These are phyloP conservation scores for Myxozyma vanderwaltii DNA, from an alignment of 805 yeast species.

Conservation along the genomic window DNA sequence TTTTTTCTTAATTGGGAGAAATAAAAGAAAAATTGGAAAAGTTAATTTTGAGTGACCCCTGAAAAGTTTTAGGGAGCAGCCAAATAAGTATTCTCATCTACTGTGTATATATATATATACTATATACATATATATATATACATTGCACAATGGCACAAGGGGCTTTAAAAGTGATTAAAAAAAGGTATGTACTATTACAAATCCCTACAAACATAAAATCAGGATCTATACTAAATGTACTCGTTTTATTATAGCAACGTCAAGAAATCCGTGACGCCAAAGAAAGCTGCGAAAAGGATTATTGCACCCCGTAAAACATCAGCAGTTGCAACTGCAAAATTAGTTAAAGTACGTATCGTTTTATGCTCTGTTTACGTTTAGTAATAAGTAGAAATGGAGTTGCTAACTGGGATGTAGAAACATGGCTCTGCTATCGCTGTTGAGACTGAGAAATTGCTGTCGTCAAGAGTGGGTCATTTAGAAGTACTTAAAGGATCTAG, in stretches of 20 bases:
- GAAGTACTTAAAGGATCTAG: slow-evolving; percentile 90
- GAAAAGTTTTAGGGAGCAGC: slow-evolving; percentile 4
- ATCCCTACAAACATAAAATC: neutral
- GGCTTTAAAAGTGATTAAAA: slow-evolving; percentile 38
- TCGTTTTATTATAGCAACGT: slow-evolving; percentile 10
- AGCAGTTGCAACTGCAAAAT: slow-evolving; percentile 53
- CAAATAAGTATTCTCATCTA: neutral
- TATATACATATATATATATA: neutral
- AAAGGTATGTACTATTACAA: slow-evolving; percentile 22
- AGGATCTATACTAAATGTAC: too few species aligned
- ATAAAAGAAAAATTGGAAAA: neutral
- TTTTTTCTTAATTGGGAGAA: neutral
- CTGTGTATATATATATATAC: neutral
- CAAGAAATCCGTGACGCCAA: slow-evolving; percentile 37
- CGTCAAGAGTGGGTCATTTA: slow-evolving; percentile 90
- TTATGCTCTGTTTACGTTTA: neutral
- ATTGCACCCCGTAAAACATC: slow-evolving; percentile 66
- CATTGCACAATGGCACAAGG: slow-evolving; percentile 44
- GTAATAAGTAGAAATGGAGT: neutral
- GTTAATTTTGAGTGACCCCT: slow-evolving; percentile 1
- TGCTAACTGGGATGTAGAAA: slow-evolving; percentile 50
- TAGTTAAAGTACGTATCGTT: slow-evolving; percentile 19
- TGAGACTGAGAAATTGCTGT: slow-evolving; percentile 80
- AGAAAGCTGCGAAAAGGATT: slow-evolving; percentile 72
- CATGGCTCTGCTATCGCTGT: slow-evolving; percentile 57